Evolutionary conservation across 768 basidiomycete species (phyloP), one percentile per base, ranked within the genome.

Genomic region (Boletus edulis): DNA sequence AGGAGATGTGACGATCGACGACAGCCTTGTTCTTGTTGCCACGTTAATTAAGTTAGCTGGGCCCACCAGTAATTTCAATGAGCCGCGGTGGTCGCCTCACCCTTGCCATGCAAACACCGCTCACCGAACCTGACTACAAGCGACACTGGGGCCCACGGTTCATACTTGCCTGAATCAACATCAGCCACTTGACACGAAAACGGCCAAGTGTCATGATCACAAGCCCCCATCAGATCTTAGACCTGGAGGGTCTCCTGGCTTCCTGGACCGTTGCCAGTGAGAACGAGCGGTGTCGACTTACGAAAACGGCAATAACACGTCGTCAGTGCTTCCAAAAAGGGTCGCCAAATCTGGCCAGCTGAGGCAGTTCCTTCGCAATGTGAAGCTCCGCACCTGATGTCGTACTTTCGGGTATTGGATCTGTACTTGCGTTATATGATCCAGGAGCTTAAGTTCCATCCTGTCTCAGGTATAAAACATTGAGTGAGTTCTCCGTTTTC

Each of bases 381-480:
- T 45, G 56, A 61, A 64, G 56, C 39, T 54, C 52, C 56, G 62
- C 43, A n/a, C 65, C 54, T 34, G 55, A 61, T 64, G 48, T 61
- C 58, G 52, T 64, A 54, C 47, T 45, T 49, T 54, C 55, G 62
- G 58, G 32, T 39, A 34, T 40, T 40, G n/a, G 40, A 50, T 64
- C 54, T 55, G 41, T 52, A 22, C 24, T 53, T 52, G 47, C 58
- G 55, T 55, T 53, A 56, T 50, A 20, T 40, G 40, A 32, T 18
- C 38, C 54, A 56, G 52, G 57, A 58, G 20, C 29, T 27, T 37
- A 31, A 7, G 20, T 34, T 53, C 51, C 18, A 64, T 55, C 34
- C 44, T 42, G 55, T 42, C 41, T 59, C 40, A 52, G 46, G 49
- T 65, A 65, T 65, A 65, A 67, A 67, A 46, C 32, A 18, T 32